These are phyloP conservation scores for Beta vulgaris DNA, from an alignment of 148 eudicot genomes.

Conservation along the genomic window DNA sequence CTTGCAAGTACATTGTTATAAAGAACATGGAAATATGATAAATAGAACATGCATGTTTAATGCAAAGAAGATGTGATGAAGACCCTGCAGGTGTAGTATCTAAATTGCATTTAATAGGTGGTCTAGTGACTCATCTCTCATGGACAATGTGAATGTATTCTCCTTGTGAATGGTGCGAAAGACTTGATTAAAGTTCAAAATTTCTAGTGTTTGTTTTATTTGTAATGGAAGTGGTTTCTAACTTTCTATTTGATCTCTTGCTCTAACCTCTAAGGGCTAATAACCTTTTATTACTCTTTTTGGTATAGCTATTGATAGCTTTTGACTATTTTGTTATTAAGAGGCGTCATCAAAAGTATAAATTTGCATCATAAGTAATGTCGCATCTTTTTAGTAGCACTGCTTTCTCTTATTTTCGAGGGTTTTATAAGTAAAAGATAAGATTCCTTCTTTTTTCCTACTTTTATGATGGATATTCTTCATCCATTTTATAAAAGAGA, in stretches of 20 bases:
- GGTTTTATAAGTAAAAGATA: background rate
- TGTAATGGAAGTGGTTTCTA: background rate
- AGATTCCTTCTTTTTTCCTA: background rate
- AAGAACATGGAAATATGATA: too few species aligned
- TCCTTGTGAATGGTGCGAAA: background rate
- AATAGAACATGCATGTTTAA: too few species aligned
- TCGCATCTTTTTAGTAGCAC: background rate
- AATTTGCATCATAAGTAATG: background rate
- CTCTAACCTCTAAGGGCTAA: background rate
- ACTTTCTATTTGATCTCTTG: background rate
- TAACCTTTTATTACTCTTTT: background rate
- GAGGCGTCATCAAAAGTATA: background rate
- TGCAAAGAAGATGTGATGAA: too few species aligned
- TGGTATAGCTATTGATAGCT: background rate
- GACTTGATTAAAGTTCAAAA: background rate
- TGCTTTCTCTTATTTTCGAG: background rate
- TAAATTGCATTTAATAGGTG: constrained; percentile 1
- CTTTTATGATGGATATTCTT: background rate
- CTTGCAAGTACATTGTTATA: too few species aligned
- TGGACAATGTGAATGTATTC: background rate
- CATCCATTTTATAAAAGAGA: too few species aligned
- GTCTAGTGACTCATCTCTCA: background rate
- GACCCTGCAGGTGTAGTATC: too few species aligned
- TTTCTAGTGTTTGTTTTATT: background rate
- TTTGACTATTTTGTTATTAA: background rate